These are phyloP conservation scores for Cladosporium sp. DNA, from an alignment of 2,329 filamentous ascomycete species.

Conservation along the genomic window DNA sequence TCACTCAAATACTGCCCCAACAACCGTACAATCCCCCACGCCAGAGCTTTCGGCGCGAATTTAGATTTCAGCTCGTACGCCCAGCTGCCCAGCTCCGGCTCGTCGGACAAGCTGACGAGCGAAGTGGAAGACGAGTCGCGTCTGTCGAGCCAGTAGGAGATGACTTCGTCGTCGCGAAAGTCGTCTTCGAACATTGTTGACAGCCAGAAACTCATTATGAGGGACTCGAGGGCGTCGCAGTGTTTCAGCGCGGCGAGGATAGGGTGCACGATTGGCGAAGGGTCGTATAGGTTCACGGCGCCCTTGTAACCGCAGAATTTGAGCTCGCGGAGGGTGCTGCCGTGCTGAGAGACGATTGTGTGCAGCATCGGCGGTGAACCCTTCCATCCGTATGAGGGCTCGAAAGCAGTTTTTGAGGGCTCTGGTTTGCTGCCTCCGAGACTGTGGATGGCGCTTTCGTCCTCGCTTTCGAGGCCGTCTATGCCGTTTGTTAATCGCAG, in stretches of 20 bases:
- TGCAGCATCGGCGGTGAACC: slow-evolving; percentile 41
- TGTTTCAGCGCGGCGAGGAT: slow-evolving; percentile 43
- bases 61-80: slow-evolving; percentile 42
- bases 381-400: slow-evolving; percentile 44
- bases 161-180: slow-evolving; percentile 44
- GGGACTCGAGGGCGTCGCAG: slow-evolving; percentile 44
- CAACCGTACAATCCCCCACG: slow-evolving; percentile 42
- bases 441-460: slow-evolving; percentile 29
- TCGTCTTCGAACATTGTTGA: slow-evolving; percentile 42
- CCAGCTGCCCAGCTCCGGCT: slow-evolving; percentile 42
- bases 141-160: slow-evolving; percentile 46
- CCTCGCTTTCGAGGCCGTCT: slow-evolving; percentile 36
- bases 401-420: slow-evolving; percentile 34
- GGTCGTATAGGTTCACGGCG: slow-evolving; percentile 41
- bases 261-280: slow-evolving; percentile 40
- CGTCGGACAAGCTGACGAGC: slow-evolving; percentile 34
- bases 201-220: slow-evolving; percentile 47
- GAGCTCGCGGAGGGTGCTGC: slow-evolving; percentile 44
- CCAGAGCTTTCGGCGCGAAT: slow-evolving; percentile 43
- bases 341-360: slow-evolving; percentile 44
- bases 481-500: slow-evolving; percentile 20
- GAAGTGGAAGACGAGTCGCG: slow-evolving; percentile 43
- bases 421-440: slow-evolving; percentile 27
- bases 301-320: slow-evolving; percentile 52
- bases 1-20: slow-evolving; percentile 44